Evolutionary conservation across 2,329 filamentous ascomycete species (phyloP).

Genomic region (Triangularia verruculosa): DNA sequence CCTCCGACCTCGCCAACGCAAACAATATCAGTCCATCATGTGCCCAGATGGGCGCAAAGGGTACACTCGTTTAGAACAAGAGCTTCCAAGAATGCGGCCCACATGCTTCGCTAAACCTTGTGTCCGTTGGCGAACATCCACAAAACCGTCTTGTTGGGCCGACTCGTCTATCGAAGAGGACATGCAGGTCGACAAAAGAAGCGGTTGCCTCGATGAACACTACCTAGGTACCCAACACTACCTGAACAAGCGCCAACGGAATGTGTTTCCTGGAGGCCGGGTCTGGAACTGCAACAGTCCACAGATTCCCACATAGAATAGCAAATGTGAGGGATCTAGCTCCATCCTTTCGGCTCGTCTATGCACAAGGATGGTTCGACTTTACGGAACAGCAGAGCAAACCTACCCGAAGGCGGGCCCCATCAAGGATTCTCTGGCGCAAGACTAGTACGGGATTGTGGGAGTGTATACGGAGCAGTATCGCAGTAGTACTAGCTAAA

Average conservation of each 20-base stretch:
- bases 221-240: constrained; percentile 2
- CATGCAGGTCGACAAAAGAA: background rate
- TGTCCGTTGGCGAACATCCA: background rate
- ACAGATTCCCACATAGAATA: background rate
- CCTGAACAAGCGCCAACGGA: background rate
- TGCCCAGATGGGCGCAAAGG: background rate
- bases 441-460: background rate
- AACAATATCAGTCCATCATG: background rate
- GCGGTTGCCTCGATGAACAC: background rate
- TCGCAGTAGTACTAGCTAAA: constrained; percentile 10
- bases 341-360: constrained; percentile 4
- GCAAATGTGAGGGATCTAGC: background rate
- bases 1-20: background rate
- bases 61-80: background rate
- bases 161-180: background rate
- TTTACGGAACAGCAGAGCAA: constrained; percentile 13
- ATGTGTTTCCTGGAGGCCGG: constrained; percentile 6
- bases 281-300: constrained; percentile 1
- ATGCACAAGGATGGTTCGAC: constrained; percentile 9
- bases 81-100: background rate
- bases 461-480: background rate
- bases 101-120: background rate
- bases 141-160: background rate
- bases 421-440: background rate
- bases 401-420: constrained; percentile 1